A percentile compares a stretch with the other conserved stretches of the same genome.
Evolutionary conservation across 495 filamentous ascomycete species (phyloP).

Genomic region (Aspergillus sparsus): DNA sequence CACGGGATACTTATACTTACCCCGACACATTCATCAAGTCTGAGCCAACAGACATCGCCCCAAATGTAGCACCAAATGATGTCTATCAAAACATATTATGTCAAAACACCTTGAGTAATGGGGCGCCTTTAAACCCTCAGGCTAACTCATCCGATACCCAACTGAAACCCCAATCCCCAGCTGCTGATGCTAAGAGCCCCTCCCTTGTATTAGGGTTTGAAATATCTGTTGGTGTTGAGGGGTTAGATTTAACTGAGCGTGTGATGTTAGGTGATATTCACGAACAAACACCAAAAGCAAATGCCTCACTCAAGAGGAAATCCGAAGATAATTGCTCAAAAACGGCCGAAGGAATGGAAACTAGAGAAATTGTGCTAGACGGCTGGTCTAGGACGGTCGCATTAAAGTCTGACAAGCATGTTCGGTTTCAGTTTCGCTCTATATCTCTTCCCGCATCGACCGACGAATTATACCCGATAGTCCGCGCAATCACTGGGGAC

Average conservation of each 20-base stretch:
- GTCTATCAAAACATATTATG: not conserved
- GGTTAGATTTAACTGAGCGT: not conserved
- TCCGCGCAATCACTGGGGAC: not conserved
- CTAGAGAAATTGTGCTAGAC: not conserved
- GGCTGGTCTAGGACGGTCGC: not conserved
- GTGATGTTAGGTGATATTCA: not conserved
- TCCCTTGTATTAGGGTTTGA: not conserved
- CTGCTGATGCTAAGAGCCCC: not conserved
- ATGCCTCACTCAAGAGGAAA: not conserved
- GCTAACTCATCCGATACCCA: not conserved
- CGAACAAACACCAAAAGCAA: not conserved
- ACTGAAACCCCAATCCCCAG: not conserved
- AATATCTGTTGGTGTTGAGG: not conserved
- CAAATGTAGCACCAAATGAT: not conserved
- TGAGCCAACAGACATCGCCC: not conserved
- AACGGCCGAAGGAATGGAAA: not conserved
- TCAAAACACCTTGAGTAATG: not conserved
- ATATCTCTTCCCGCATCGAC: slow-evolving; percentile 4
- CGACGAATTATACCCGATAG: not conserved
- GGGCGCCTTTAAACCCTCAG: not conserved
- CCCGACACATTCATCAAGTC: not conserved
- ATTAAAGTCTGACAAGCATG: not conserved
- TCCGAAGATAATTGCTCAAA: not conserved
- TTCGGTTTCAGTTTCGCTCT: slow-evolving; percentile 6
- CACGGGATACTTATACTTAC: not conserved